These are phyloP conservation scores for Cystobasidium onofrii DNA, from an alignment of 768 basidiomycete genomes.

Conservation along the genomic window DNA sequence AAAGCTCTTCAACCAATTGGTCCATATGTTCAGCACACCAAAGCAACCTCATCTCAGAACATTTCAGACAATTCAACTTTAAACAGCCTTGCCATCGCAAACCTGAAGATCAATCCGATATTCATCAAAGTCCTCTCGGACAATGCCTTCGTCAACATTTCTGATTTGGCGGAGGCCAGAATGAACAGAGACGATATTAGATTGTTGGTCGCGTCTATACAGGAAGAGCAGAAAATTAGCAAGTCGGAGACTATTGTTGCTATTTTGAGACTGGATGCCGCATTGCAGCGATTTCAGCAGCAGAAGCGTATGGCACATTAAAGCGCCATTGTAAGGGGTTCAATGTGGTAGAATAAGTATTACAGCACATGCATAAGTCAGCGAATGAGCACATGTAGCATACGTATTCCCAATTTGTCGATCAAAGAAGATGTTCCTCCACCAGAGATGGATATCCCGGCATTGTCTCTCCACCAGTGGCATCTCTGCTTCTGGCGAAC, in stretches of 20 bases:
- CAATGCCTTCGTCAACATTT: neutral
- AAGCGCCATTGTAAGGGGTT: no score
- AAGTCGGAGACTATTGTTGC: neutral
- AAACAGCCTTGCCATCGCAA: neutral
- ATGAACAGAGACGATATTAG: neutral
- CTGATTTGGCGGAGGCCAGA: neutral
- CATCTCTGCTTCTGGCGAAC: neutral
- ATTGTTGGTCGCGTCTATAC: neutral
- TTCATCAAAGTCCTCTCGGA: neutral
- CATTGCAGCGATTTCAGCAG: neutral
- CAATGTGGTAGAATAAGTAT: no score
- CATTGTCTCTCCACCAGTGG: neutral
- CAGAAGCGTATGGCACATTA: neutral
- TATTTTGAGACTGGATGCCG: neutral
- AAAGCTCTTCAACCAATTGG: no score
- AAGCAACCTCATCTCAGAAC: no score
- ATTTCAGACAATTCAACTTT: no score
- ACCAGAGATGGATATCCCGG: neutral
- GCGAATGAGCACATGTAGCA: no score
- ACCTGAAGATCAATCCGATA: neutral
- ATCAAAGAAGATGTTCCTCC: neutral
- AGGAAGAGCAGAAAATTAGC: neutral
- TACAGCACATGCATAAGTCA: no score
- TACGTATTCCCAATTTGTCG: no score
- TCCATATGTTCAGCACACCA: no score